Evolutionary conservation across 768 basidiomycete genomes (phyloP), one percentile per base, ranked within the genome.

Genomic region (Russula virescens): DNA sequence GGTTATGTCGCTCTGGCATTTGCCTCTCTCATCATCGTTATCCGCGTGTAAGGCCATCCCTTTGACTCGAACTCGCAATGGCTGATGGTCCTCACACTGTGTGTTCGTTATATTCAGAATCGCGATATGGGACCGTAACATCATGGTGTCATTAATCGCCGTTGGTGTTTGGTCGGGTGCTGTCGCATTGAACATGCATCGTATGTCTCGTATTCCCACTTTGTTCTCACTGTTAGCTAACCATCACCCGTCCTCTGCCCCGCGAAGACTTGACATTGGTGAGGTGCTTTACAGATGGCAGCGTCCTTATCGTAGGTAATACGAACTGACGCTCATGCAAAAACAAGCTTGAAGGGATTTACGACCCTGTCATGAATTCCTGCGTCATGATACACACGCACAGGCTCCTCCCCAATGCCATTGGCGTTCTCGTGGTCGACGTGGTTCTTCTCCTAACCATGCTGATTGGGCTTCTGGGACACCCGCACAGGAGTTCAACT

Each of bases 241-340:
- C 34, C 5, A 9, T 43, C 2, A 4, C 43, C 5, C n/a, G 8
- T 31, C 5, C 21, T 35, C 31, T 31, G 31, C 38, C 38, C 38
- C 28, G 50, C 21, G 16, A 52, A 60, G 58, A 5, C 42, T 52
- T 60, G 42, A 60, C 50, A 60, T 45, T 45, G 50, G 58, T 60
- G 18, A 31, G 2, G 23, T 45, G 21, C 18, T 34, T 7, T 31
- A 31, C 31, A 31, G 3, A 31, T 31, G 31, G 5, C 16, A 18
- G 38, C 13, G 9, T 40, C 34, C 21, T 43, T 18, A n/a, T n/a
- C n/a, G 1, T 9, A 8, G 9, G 3, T 23, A 0, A 16, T 18
- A 31, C 31, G 9, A 25, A 45, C 50, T 35, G 18, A 60, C 11
- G 19, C n/a, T 13, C 35, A 23, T n/a, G 25, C 9, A 19, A 60